Conservation (phyloP, 768 basidiomycete genomes). For the Leccinum imitatum region DNA sequence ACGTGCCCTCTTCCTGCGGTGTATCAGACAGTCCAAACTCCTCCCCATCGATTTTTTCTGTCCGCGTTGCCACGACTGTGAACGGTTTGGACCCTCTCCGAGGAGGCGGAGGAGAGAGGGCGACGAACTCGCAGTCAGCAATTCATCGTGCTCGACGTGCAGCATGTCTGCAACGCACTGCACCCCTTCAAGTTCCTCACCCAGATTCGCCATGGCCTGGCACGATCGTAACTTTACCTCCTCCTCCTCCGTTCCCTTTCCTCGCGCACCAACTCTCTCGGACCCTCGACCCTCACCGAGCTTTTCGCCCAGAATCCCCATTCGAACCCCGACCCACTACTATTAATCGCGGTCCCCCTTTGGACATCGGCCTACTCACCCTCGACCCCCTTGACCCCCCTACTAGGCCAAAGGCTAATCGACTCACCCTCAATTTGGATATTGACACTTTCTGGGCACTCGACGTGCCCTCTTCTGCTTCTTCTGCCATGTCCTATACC, state of each 20-base stretch:
- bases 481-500: slow-evolving; percentile 24
- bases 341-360: not conserved
- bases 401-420: slow-evolving; percentile 5
- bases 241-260: slow-evolving; percentile 20
- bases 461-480: slow-evolving; percentile 17
- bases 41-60: slow-evolving; percentile 14
- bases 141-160: slow-evolving; percentile 19
- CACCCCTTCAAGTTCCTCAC: slow-evolving; percentile 20
- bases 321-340: slow-evolving; percentile 20
- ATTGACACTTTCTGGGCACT: slow-evolving; percentile 18
- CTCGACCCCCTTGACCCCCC: slow-evolving; percentile 8
- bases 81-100: slow-evolving; percentile 56
- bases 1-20: slow-evolving; percentile 11
- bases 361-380: slow-evolving; percentile 16
- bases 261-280: slow-evolving; percentile 6
- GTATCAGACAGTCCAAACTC: slow-evolving; percentile 3
- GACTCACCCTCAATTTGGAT: slow-evolving; percentile 26
- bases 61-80: slow-evolving; percentile 18
- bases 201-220: not conserved
- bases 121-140: slow-evolving; percentile 39
- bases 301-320: slow-evolving; percentile 10
- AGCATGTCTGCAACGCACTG: slow-evolving; percentile 33
- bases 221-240: not conserved
- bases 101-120: slow-evolving; percentile 68
- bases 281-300: slow-evolving; percentile 8